Evolutionary conservation across 2,329 filamentous ascomycete species (phyloP).

Genomic region (Trichophyton verrucosum): DNA sequence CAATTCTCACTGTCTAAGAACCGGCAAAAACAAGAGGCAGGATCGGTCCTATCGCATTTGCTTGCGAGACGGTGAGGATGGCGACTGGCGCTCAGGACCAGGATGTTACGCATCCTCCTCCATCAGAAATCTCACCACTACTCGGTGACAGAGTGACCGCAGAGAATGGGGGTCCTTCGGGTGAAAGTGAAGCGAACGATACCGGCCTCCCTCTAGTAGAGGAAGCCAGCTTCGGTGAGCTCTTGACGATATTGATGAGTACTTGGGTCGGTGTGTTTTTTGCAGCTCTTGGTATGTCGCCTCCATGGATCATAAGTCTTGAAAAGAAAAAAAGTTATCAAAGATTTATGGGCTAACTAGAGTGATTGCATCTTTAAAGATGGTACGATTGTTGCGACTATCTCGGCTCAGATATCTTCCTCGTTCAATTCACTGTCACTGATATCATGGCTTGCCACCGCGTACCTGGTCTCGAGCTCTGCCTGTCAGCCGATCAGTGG

Average conservation of each 20-base stretch:
- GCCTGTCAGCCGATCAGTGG: constrained; percentile 77
- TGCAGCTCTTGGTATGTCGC: constrained; percentile 38
- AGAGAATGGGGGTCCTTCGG: constrained; percentile 2
- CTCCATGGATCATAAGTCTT: background rate
- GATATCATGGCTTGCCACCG: constrained; percentile 76
- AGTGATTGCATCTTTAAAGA: constrained; percentile 35
- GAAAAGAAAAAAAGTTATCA: background rate
- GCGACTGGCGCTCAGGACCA: background rate
- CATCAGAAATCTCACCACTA: constrained; percentile 13
- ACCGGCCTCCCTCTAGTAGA: constrained; percentile 21
- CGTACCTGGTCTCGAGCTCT: constrained; percentile 79
- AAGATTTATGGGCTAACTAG: constrained; percentile 3
- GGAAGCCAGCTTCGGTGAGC: constrained; percentile 35
- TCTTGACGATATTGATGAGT: constrained; percentile 38
- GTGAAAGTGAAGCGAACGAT: background rate
- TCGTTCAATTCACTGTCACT: constrained; percentile 70
- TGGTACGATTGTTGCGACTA: constrained; percentile 71
- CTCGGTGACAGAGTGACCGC: constrained; percentile 6
- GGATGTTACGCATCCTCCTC: background rate
- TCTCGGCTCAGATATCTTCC: constrained; percentile 70
- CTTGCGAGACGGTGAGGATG: background rate
- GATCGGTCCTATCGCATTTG: background rate
- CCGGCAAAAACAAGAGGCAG: background rate
- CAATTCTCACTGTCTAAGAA: background rate
- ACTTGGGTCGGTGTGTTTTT: constrained; percentile 45